Conservation (phyloP, 345 rosid species). For the Salix udensis region DNA sequence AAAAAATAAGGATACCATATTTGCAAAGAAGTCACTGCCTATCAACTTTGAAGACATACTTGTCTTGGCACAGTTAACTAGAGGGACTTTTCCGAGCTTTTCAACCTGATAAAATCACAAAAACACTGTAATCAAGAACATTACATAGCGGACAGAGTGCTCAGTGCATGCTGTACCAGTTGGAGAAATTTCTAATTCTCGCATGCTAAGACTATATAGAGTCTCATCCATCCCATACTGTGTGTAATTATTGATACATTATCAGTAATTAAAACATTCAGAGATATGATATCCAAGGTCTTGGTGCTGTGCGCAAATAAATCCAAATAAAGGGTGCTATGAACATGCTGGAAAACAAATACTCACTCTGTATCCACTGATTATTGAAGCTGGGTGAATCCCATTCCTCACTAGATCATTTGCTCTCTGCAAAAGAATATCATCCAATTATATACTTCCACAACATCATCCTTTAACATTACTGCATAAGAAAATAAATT, state of each 20-base stretch:
- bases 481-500: neutral
- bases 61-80: conserved; percentile 92
- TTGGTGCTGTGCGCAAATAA: neutral
- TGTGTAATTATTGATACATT: too few relatives aligned
- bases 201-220: neutral
- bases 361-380: conserved; percentile 87
- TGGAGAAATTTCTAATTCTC: neutral
- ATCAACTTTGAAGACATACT: conserved; percentile 98
- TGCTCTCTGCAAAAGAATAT: conserved; percentile 58
- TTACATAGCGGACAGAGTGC: neutral
- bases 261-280: neutral
- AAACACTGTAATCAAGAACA: neutral
- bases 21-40: conserved; percentile 88
- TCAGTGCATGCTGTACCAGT: neutral
- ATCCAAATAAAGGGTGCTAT: neutral
- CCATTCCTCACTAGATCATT: conserved; percentile 95
- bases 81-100: conserved; percentile 87
- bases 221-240: neutral
- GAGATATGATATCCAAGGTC: neutral
- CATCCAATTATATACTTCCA: conserved; percentile 8
- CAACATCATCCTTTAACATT: neutral
- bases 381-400: conserved; percentile 95
- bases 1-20: conserved; percentile 54
- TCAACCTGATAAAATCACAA: conserved; percentile 54
- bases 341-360: neutral